Conservation (phyloP, 1,284 basidiomycete species). For the Cystobasidiaceae sp. region DNA sequence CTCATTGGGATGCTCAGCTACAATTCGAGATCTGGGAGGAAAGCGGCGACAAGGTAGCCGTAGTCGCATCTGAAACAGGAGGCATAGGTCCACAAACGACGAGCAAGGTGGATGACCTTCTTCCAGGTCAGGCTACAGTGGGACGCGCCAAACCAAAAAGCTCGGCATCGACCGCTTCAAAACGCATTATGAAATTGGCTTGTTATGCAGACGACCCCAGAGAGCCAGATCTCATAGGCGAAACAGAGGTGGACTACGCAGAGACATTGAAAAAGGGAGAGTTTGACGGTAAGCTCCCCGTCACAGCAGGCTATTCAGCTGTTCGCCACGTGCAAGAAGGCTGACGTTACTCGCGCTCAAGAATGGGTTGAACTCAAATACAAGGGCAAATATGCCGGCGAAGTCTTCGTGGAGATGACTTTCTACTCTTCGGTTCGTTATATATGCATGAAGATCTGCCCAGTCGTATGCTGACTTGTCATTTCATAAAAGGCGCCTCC, state of each 20-base stretch:
- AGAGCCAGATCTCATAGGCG: slow-evolving; percentile 94
- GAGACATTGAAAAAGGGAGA: slow-evolving; percentile 91
- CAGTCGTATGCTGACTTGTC: not conserved
- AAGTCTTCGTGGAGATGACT: slow-evolving; percentile 88
- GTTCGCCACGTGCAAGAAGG: not conserved
- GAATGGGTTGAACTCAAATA: slow-evolving; percentile 88
- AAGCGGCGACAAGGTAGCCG: slow-evolving; percentile 54
- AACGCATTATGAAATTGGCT: slow-evolving; percentile 59
- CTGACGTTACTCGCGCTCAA: slow-evolving; percentile 44
- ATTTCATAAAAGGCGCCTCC: slow-evolving; percentile 1
- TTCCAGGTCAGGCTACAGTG: slow-evolving; percentile 9
- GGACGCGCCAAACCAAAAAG: slow-evolving; percentile 43
- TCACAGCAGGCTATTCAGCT: not conserved
- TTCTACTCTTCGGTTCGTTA: slow-evolving; percentile 86
- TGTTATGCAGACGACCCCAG: slow-evolving; percentile 93
- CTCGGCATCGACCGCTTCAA: slow-evolving; percentile 49
- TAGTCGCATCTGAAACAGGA: slow-evolving; percentile 47
- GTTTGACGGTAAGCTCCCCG: slow-evolving; percentile 70
- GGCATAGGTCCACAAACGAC: slow-evolving; percentile 52
- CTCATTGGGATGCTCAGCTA: slow-evolving; percentile 97
- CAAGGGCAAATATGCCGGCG: slow-evolving; percentile 88
- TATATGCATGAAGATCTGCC: not conserved
- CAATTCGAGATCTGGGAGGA: slow-evolving; percentile 87
- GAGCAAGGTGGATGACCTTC: slow-evolving; percentile 53
- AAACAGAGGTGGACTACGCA: slow-evolving; percentile 77